Evolutionary conservation across 441 rosid species (phyloP).

Genomic region (Daphne laureola): DNA sequence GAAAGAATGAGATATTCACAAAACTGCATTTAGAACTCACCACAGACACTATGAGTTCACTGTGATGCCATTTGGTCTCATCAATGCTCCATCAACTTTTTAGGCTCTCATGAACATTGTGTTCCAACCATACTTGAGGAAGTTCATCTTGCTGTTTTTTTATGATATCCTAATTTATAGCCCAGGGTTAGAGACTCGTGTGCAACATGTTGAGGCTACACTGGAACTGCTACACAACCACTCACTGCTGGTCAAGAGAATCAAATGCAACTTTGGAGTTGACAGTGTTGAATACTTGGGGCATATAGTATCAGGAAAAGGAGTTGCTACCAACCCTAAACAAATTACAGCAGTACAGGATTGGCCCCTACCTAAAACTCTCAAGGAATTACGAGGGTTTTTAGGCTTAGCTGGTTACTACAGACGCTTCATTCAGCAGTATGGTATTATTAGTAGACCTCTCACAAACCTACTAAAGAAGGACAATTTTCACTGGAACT

Average conservation of each 20-base stretch:
- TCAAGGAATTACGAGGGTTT: not conserved
- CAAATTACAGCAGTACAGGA: not conserved
- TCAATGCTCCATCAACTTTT: not conserved
- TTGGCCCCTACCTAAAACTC: not conserved
- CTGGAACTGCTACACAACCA: not conserved
- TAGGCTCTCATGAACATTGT: not conserved
- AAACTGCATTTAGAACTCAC: slow-evolving; percentile 1
- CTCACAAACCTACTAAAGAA: not conserved
- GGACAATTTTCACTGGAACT: not conserved
- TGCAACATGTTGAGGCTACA: not conserved
- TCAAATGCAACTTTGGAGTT: not conserved
- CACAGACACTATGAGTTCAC: not conserved
- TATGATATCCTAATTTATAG: not conserved
- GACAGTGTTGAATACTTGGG: not conserved
- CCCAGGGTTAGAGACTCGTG: not conserved
- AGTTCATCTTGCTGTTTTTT: not conserved
- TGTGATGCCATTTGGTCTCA: not conserved
- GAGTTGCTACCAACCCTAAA: not conserved
- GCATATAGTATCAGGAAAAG: not conserved
- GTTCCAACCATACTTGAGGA: not conserved
- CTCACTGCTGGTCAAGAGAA: not conserved
- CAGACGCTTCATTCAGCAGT: not conserved
- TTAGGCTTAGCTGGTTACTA: not conserved
- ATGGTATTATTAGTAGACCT: not conserved
- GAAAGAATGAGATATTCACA: not conserved